Percentiles rank a stretch among this genome's conserved stretches.
Conservation (phyloP, 495 filamentous ascomycete genomes). For the Tuber calosporum region DNA sequence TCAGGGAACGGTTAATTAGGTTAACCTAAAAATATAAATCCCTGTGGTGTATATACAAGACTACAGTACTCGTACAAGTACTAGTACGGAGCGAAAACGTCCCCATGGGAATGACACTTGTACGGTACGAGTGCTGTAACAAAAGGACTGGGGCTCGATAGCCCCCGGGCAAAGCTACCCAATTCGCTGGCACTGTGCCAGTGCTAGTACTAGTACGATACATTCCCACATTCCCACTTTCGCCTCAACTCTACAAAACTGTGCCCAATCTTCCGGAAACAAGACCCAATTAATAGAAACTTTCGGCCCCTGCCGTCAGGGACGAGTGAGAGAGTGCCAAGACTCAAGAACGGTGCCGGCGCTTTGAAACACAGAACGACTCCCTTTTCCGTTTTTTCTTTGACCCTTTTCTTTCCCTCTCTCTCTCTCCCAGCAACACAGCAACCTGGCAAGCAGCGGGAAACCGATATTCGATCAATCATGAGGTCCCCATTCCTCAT, state of each 20-base stretch:
- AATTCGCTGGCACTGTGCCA: no score
- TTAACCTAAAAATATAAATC: no score
- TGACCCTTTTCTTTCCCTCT: neutral
- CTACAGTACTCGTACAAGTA: no score
- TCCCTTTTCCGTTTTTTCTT: neutral
- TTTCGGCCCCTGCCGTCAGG: neutral
- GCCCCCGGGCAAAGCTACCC: neutral
- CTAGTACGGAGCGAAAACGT: no score
- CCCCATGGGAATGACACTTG: no score
- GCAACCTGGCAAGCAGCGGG: neutral
- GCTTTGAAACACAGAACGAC: neutral
- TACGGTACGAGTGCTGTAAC: neutral
- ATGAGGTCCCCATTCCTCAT: conserved; percentile 52
- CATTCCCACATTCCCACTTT: neutral
- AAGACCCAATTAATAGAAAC: neutral
- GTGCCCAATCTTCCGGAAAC: neutral
- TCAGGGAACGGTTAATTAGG: no score
- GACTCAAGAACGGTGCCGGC: neutral
- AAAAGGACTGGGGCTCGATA: neutral
- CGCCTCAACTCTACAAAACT: neutral
- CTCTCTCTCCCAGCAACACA: conserved; percentile 1
- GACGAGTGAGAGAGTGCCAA: neutral
- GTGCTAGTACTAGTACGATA: no score
- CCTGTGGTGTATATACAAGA: no score
- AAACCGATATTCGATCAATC: conserved; percentile 20